Percentiles rank a stretch among this genome's conserved stretches.
Evolutionary conservation across 345 rosid genomes (phyloP).

Genomic region (Brassica rapa): DNA sequence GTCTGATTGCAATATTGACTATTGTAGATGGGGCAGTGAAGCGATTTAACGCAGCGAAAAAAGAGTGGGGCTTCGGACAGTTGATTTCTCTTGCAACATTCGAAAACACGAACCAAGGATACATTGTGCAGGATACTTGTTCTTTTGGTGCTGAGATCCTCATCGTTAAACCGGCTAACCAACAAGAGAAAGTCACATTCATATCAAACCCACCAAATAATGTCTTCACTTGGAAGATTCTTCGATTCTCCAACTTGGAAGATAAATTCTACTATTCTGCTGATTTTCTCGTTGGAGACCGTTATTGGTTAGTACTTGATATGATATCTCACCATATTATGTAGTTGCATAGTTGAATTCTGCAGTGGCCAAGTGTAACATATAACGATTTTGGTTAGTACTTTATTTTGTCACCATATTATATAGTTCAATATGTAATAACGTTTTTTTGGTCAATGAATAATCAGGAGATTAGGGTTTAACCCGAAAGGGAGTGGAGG

Average conservation of each 20-base stretch:
- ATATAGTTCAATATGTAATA: background rate
- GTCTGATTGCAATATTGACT: background rate
- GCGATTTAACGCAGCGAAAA: conserved; percentile 25
- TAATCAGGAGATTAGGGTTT: conserved; percentile 37
- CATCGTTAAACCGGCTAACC: conserved; percentile 6
- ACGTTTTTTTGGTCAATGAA: background rate
- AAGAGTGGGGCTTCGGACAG: conserved; percentile 40
- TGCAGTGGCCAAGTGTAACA: no score
- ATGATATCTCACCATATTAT: background rate
- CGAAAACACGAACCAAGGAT: conserved; percentile 27
- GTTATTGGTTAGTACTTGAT: conserved; percentile 39
- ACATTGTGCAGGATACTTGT: conserved; percentile 26
- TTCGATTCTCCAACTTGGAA: conserved; percentile 34
- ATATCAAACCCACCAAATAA: conserved; percentile 30
- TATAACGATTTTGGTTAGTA: no score
- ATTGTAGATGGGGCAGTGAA: conserved; percentile 20
- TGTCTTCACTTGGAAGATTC: conserved; percentile 39
- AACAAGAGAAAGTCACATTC: conserved; percentile 35
- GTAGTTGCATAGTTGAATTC: background rate
- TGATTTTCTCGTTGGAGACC: conserved; percentile 31
- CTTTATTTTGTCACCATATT: background rate
- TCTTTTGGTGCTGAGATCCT: conserved; percentile 49
- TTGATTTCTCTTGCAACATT: conserved; percentile 35
- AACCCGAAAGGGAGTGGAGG: conserved; percentile 37
- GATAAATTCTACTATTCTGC: conserved; percentile 22